These are phyloP conservation scores for Stephanodiscus minutulus DNA, from an alignment of 108 stramenopile genomes.

Conservation along the genomic window DNA sequence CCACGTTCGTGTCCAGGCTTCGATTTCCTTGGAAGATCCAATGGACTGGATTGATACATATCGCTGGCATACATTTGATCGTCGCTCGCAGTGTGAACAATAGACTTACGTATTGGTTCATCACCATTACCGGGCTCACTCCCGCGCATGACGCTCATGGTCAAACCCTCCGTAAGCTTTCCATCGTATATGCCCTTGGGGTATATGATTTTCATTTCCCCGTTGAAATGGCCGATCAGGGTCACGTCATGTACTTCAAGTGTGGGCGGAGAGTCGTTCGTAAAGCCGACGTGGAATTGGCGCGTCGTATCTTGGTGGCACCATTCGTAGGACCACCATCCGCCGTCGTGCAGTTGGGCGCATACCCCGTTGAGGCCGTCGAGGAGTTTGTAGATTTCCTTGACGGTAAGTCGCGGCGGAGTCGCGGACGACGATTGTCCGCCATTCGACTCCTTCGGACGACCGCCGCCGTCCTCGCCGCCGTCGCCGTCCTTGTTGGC, in stretches of 20 bases:
- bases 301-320: slow-evolving; percentile 65
- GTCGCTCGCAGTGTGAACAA: not conserved
- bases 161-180: slow-evolving; percentile 11
- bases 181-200: slow-evolving; percentile 24
- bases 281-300: slow-evolving; percentile 79
- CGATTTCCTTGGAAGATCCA: not conserved
- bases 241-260: slow-evolving; percentile 58
- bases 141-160: not conserved
- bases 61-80: slow-evolving; percentile 2
- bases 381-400: slow-evolving; percentile 25
- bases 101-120: not conserved
- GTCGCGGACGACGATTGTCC: not conserved
- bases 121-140: no score
- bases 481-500: slow-evolving; percentile 3
- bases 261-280: not conserved
- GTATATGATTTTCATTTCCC: slow-evolving; percentile 14
- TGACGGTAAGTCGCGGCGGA: slow-evolving; percentile 6
- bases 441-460: not conserved
- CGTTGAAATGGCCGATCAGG: slow-evolving; percentile 56
- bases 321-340: slow-evolving; percentile 94
- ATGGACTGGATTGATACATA: not conserved
- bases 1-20: slow-evolving; percentile 10
- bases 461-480: not conserved
- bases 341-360: slow-evolving; percentile 64
- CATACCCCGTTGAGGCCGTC: slow-evolving; percentile 57